These are phyloP conservation scores for Pyrenophora tritici-repentis DNA, from an alignment of 2,329 filamentous ascomycete species.

Conservation along the genomic window DNA sequence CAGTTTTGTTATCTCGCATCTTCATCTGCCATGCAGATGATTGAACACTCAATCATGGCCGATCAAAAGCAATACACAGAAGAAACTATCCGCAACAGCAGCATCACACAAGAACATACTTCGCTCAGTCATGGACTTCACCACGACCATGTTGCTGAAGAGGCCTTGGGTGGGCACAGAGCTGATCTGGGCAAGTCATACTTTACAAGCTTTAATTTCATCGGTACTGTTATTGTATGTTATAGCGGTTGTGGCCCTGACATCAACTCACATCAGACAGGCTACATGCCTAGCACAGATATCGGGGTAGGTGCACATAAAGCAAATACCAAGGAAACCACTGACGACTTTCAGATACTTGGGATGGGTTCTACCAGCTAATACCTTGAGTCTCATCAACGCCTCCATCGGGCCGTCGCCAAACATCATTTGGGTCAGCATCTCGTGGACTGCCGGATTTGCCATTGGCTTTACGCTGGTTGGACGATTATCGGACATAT, in stretches of 20 bases:
- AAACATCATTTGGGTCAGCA: slow-evolving; percentile 47
- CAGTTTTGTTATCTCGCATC: neutral
- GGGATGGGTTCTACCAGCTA: slow-evolving; percentile 38
- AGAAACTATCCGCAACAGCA: slow-evolving; percentile 9
- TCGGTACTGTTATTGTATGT: slow-evolving; percentile 39
- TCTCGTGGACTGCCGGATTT: slow-evolving; percentile 43
- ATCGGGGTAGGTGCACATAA: slow-evolving; percentile 15
- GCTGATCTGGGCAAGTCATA: slow-evolving; percentile 33
- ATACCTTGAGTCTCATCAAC: slow-evolving; percentile 43
- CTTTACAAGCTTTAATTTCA: slow-evolving; percentile 32
- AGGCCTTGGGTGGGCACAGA: slow-evolving; percentile 35
- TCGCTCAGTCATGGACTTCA: slow-evolving; percentile 26
- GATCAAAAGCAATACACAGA: slow-evolving; percentile 26
- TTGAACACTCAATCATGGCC: slow-evolving; percentile 17
- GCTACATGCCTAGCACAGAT: slow-evolving; percentile 41
- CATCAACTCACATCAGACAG: slow-evolving; percentile 13
- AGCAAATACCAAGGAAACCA: neutral
- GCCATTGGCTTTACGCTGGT: slow-evolving; percentile 47
- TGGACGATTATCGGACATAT: slow-evolving; percentile 47
- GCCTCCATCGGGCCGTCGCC: slow-evolving; percentile 46
- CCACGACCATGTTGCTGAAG: slow-evolving; percentile 36
- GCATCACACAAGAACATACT: slow-evolving; percentile 12
- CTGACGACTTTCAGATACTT: slow-evolving; percentile 22
- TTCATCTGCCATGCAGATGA: neutral
- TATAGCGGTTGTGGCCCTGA: too few relatives aligned